A percentile compares a stretch with the other conserved stretches of the same genome.
Conservation (phyloP, 225 moss, liverwort and hornwort species). For the Pleurozium schreberi region DNA sequence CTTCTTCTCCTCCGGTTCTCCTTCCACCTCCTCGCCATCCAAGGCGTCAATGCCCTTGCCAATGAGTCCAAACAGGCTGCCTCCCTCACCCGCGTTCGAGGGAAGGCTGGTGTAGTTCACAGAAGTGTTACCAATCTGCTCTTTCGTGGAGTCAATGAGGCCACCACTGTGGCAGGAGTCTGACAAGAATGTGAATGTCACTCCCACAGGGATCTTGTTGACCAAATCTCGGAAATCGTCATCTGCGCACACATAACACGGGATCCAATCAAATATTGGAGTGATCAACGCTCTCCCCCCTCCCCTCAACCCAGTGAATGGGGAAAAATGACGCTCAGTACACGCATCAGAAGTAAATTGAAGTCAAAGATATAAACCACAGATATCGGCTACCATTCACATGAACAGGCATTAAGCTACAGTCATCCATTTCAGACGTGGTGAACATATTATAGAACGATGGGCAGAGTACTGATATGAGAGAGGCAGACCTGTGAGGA, state of each 20-base stretch:
- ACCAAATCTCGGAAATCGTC: slow-evolving; percentile 79
- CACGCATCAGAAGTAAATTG: background rate
- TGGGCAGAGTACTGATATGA: background rate
- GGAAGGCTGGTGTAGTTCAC: slow-evolving; percentile 14
- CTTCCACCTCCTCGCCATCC: slow-evolving; percentile 3
- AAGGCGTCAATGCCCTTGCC: slow-evolving; percentile 26
- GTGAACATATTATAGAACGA: background rate
- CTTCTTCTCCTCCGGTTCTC: background rate
- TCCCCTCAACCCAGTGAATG: background rate
- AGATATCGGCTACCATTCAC: background rate
- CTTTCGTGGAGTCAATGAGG: slow-evolving; percentile 79
- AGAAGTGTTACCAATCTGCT: slow-evolving; percentile 59
- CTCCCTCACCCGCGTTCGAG: background rate
- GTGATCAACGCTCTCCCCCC: background rate
- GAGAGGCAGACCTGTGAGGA: slow-evolving; percentile 55
- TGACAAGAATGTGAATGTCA: slow-evolving; percentile 74
- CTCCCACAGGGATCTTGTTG: slow-evolving; percentile 54
- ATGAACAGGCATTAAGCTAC: background rate
- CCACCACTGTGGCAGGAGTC: slow-evolving; percentile 98
- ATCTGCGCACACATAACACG: slow-evolving; percentile 29
- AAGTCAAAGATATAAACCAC: background rate
- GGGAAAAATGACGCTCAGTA: background rate
- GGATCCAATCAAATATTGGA: background rate
- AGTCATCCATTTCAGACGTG: background rate
- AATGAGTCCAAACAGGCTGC: slow-evolving; percentile 9